Percentiles rank a stretch among this genome's conserved stretches.
Evolutionary conservation across 371 early-diverging fungal species (phyloP).

Genomic region (Lichtheimia ramosa): DNA sequence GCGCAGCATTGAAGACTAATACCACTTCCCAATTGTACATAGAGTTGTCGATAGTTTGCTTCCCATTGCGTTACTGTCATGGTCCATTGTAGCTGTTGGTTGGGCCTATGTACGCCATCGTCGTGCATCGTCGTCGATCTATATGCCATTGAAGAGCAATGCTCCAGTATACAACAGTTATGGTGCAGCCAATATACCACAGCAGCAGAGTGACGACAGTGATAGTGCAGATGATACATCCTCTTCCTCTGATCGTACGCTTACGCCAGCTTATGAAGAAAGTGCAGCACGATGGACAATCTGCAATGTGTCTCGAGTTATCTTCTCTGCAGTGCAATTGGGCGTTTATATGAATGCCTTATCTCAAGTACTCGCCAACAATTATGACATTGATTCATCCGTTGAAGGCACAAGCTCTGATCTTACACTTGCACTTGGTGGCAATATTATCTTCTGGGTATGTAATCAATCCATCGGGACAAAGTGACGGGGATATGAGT

Average conservation of each 20-base stretch:
- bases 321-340: slow-evolving; percentile 4
- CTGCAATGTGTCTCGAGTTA: slow-evolving; percentile 9
- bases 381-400: slow-evolving; percentile 14
- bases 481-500: background rate
- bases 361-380: background rate
- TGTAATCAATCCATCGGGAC: too few species aligned
- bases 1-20: background rate
- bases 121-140: slow-evolving; percentile 5
- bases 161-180: slow-evolving; percentile 4
- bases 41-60: slow-evolving; percentile 16
- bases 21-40: background rate
- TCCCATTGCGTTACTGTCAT: slow-evolving; percentile 9
- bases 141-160: slow-evolving; percentile 16
- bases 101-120: slow-evolving; percentile 6
- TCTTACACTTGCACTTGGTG: slow-evolving; percentile 3
- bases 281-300: slow-evolving; percentile 15
- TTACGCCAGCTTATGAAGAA: slow-evolving; percentile 17
- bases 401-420: slow-evolving; percentile 16
- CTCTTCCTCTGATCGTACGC: slow-evolving; percentile 12
- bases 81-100: slow-evolving; percentile 8
- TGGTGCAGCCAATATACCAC: slow-evolving; percentile 16
- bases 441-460: slow-evolving; percentile 24
- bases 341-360: slow-evolving; percentile 8
- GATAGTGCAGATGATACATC: slow-evolving; percentile 10
- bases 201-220: background rate